Percentiles rank a stretch among this genome's conserved stretches.
Evolutionary conservation across 768 basidiomycete species (phyloP).

Genomic region (Lactifluus piperatus): DNA sequence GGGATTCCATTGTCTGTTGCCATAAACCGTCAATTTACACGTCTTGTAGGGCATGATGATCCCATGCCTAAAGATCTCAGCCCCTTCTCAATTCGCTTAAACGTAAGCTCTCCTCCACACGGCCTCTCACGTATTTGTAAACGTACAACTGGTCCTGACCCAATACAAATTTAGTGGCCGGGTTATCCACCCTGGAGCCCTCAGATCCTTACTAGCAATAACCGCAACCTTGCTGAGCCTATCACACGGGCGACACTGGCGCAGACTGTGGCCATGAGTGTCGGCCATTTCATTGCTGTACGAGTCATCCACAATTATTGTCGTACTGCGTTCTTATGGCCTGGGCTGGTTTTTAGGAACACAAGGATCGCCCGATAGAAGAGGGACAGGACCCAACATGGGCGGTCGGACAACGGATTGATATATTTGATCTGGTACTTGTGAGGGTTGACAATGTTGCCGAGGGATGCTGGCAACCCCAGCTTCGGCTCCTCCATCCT

Average conservation of each 20-base stretch:
- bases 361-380: constrained; percentile 44
- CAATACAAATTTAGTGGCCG: constrained; percentile 50
- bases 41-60: constrained; percentile 49
- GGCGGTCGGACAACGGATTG: constrained; percentile 49
- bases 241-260: constrained; percentile 70
- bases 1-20: constrained; percentile 59
- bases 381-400: constrained; percentile 53
- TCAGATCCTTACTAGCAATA: constrained; percentile 76
- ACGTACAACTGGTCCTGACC: constrained; percentile 10
- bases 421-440: constrained; percentile 56
- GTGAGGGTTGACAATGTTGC: constrained; percentile 77
- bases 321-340: not conserved
- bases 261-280: constrained; percentile 69
- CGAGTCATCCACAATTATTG: constrained; percentile 17
- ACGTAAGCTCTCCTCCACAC: constrained; percentile 34
- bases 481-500: constrained; percentile 41
- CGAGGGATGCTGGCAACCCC: constrained; percentile 75
- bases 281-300: constrained; percentile 58
- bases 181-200: constrained; percentile 71
- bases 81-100: constrained; percentile 65
- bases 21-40: constrained; percentile 46
- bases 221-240: constrained; percentile 62
- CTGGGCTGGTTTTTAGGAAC: too few relatives aligned
- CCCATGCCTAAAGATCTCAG: constrained; percentile 61
- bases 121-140: constrained; percentile 5